Conservation (phyloP, 2,329 filamentous ascomycete species). For the Penicillium sp. region DNA sequence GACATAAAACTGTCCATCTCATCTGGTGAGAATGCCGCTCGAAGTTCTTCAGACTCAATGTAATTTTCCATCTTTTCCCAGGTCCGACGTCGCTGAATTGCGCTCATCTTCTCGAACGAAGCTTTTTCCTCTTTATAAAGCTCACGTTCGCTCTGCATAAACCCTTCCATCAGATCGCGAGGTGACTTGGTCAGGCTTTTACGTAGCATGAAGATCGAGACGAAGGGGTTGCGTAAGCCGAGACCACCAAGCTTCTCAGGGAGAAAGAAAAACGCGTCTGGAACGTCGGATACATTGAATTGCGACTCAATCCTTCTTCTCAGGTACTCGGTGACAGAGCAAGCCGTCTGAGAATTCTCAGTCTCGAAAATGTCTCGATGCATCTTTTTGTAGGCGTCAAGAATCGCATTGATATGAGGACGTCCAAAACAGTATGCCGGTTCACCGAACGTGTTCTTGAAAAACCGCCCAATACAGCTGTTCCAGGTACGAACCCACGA, state of each 20-base stretch:
- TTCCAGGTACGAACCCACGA: slow-evolving; percentile 57
- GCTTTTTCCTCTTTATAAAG: slow-evolving; percentile 21
- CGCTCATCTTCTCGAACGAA: slow-evolving; percentile 23
- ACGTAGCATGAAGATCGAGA: slow-evolving; percentile 41
- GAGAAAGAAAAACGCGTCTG: slow-evolving; percentile 50
- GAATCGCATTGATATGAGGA: slow-evolving; percentile 49
- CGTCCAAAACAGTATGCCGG: slow-evolving; percentile 51
- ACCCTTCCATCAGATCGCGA: slow-evolving; percentile 22
- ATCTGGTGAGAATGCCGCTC: slow-evolving; percentile 8
- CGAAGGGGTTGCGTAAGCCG: slow-evolving; percentile 49
- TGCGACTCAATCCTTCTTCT: slow-evolving; percentile 50
- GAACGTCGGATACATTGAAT: slow-evolving; percentile 46
- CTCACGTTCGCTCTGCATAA: slow-evolving; percentile 23
- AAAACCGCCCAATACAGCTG: slow-evolving; percentile 52
- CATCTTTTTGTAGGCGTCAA: slow-evolving; percentile 47
- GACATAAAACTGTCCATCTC: slow-evolving; percentile 31
- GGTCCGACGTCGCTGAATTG: slow-evolving; percentile 6
- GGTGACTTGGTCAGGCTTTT: slow-evolving; percentile 28
- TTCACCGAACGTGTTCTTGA: slow-evolving; percentile 52
- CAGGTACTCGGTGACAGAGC: slow-evolving; percentile 52
- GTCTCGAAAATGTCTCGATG: slow-evolving; percentile 45
- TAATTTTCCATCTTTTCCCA: background rate
- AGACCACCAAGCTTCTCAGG: slow-evolving; percentile 49
- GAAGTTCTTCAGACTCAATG: slow-evolving; percentile 1
- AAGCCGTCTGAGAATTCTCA: slow-evolving; percentile 1